Conservation (phyloP, 331 rosid genomes). For the Prunus yedoensis region DNA sequence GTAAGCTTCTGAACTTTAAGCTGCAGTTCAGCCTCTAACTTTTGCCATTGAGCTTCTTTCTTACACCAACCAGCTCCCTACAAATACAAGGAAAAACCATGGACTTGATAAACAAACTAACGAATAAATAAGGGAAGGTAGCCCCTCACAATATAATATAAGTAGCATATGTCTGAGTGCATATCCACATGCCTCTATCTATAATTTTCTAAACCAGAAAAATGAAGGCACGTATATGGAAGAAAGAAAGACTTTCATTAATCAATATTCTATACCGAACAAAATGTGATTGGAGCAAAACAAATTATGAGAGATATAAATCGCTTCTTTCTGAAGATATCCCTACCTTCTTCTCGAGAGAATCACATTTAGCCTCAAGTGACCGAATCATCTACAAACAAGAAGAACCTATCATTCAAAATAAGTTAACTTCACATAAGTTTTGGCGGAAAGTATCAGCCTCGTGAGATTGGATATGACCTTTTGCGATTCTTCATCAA, state of each 20-base stretch:
- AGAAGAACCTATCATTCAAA: constrained; percentile 9
- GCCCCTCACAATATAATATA: constrained; percentile 11
- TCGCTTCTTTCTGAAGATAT: not conserved
- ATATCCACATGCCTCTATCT: not conserved
- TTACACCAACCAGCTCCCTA: constrained; percentile 60
- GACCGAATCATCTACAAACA: constrained; percentile 59
- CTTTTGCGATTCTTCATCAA: constrained; percentile 77
- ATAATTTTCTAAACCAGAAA: not conserved
- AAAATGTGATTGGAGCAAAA: not conserved
- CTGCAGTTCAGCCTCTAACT: constrained; percentile 44
- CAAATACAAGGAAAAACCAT: constrained; percentile 21
- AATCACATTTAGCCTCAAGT: constrained; percentile 71
- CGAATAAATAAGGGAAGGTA: constrained; percentile 17
- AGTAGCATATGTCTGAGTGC: not conserved
- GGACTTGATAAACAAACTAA: constrained; percentile 12
- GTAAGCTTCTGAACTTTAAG: constrained; percentile 40
- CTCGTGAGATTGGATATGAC: constrained; percentile 23
- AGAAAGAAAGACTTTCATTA: not conserved
- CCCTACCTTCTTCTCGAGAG: constrained; percentile 66
- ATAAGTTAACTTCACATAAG: not conserved
- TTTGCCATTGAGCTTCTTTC: constrained; percentile 63
- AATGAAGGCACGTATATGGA: not conserved
- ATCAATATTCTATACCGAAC: not conserved
- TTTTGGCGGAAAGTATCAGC: not conserved
- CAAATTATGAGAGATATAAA: not conserved